phyloP scores from a whole-genome alignment of 1,139 yeast genomes.

The Pneumocystis canis region DNA sequence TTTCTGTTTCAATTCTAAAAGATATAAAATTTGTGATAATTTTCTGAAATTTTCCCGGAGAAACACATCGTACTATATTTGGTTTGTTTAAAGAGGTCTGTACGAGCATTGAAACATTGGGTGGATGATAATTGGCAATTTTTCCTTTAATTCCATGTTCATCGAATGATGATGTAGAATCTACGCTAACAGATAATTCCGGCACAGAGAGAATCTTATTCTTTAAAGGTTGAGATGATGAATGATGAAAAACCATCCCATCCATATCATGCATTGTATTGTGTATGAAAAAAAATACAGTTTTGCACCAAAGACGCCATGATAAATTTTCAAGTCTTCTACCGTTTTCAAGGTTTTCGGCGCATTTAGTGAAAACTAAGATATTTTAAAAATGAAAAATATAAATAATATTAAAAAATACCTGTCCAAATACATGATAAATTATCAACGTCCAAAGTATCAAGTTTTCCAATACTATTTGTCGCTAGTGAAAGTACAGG shows the following conservation, averaged over 20 bases:
- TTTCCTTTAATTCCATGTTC: not conserved
- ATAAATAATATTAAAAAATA: not conserved
- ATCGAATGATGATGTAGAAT: not conserved
- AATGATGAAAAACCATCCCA: not conserved
- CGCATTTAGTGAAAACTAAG: slow-evolving; percentile 37
- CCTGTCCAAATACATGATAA: slow-evolving; percentile 17
- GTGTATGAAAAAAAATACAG: slow-evolving; percentile 20
- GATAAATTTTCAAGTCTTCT: slow-evolving; percentile 42
- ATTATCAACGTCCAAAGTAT: slow-evolving; percentile 17
- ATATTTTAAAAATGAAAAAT: slow-evolving; percentile 13
- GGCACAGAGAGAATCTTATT: not conserved
- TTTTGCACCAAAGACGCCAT: slow-evolving; percentile 45
- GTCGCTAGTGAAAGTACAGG: slow-evolving; percentile 17
- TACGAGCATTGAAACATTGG: not conserved
- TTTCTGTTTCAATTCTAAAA: not conserved
- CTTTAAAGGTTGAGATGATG: not conserved
- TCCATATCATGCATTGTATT: not conserved
- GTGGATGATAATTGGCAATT: not conserved
- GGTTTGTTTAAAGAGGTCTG: not conserved
- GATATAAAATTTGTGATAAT: not conserved
- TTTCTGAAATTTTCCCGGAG: not conserved
- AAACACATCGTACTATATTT: not conserved
- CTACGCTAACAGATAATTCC: not conserved
- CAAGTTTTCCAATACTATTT: slow-evolving; percentile 15
- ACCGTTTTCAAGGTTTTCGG: slow-evolving; percentile 38